Base-by-base conservation (phyloP, 208 protist genomes). In the Jaenimonas drosophilae region DNA sequence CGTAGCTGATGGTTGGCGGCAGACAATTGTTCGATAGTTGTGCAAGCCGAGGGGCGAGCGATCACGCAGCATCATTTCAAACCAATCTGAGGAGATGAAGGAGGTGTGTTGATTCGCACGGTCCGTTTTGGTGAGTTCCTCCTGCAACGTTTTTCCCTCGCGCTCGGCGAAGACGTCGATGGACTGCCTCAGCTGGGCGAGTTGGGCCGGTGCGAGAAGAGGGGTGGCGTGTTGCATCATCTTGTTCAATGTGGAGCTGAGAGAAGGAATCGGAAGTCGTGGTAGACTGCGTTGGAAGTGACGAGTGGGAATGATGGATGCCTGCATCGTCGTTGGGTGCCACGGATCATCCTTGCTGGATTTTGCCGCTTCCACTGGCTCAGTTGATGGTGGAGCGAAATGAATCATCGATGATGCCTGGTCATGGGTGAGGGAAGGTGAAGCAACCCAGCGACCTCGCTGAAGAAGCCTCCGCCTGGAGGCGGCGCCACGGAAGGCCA, bases 211-310 rank as follows among this genome's bases (percentile, higher is more conserved):
- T 4, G 82, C 28, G 12, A 88, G 55, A 17, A 90, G 50, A 9
- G 80, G 72, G 49, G 56, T 48, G 11, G 88, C 65, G 0, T 56
- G 55, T 7, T 59, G 52, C 16, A 88, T 38, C 54, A 85, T 91
- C 4, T 53, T 54, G 6, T 66, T 36, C 33, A 70, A 44, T 9
- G 82, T 88, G 24, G 49, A 64, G 4, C 31, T 20, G 9, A 95
- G 66, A 14, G 64, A 45, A 3, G 87, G 87, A 9, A 95, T 50
- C 7, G 76, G 79, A 17, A 91, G 66, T 30, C 75, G 67, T 23
- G 83, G 80, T 11, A 95, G 64, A 38, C 75, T 79, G n/a, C 64
- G 54, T 59, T 95, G 88, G 20, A 88, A 81, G 42, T 92, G 80
- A 0, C 74, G 55, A 3, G 87, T 95, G 1, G 87, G 76, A 30